Percentiles rank a stretch among this genome's conserved stretches.
phyloP scores from a whole-genome alignment of 768 basidiomycete species.

The Obba rivulosa region DNA sequence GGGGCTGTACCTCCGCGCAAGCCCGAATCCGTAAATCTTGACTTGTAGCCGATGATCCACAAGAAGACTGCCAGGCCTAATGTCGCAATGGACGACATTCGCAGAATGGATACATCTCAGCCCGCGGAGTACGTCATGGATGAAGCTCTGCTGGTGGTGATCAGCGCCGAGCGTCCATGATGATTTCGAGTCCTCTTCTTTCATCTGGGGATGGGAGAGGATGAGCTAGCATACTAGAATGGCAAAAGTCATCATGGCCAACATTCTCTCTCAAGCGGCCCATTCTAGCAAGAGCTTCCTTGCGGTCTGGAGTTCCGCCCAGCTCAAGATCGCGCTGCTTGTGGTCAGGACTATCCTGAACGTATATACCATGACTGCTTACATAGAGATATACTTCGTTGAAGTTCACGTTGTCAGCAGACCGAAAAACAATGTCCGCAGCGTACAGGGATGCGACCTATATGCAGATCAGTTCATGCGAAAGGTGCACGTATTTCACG shows the following conservation, averaged over 20 bases:
- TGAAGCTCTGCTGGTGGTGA: conserved; percentile 93
- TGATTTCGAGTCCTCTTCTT: no score
- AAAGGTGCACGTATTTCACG: not conserved
- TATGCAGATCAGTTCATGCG: not conserved
- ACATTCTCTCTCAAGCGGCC: conserved; percentile 90
- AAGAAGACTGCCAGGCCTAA: conserved; percentile 91
- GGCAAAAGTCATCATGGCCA: not conserved
- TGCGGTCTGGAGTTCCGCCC: not conserved
- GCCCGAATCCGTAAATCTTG: conserved; percentile 98
- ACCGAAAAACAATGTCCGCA: conserved; percentile 95
- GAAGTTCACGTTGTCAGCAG: conserved; percentile 85
- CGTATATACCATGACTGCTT: conserved; percentile 21
- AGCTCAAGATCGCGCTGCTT: no score
- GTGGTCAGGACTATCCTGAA: no score
- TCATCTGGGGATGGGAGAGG: no score
- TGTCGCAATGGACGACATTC: conserved; percentile 93
- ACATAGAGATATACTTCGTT: conserved; percentile 95
- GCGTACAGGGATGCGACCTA: conserved; percentile 97
- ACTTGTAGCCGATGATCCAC: conserved; percentile 98
- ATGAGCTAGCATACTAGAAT: conserved; percentile 64
- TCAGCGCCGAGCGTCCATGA: conserved; percentile 82
- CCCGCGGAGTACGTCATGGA: conserved; percentile 97
- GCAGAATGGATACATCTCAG: conserved; percentile 98
- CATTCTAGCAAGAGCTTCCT: conserved; percentile 1
- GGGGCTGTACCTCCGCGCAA: conserved; percentile 90